Conservation (phyloP, 768 basidiomycete genomes). For the Suillus lakei region DNA sequence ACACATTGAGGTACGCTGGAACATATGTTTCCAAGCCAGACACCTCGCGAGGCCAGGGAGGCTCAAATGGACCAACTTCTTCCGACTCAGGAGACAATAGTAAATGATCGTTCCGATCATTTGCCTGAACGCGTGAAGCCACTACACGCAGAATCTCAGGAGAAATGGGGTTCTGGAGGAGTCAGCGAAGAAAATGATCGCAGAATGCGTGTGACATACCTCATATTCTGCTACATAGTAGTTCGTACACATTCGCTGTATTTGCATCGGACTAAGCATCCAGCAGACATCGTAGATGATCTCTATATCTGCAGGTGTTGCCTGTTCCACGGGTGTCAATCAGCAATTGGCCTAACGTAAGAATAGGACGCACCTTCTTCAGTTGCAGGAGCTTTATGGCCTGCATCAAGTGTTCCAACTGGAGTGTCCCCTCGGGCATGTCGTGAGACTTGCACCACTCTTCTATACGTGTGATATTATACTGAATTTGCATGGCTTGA, state of each 20-base stretch:
- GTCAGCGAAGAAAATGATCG: constrained; percentile 8
- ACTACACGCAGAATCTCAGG: constrained; percentile 97
- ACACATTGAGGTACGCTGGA: constrained; percentile 88
- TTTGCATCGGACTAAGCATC: constrained; percentile 99
- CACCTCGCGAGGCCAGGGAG: constrained; percentile 93
- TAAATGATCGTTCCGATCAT: constrained; percentile 96
- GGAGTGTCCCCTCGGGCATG: constrained; percentile 98
- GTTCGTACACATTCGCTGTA: constrained; percentile 98
- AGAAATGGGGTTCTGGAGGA: constrained; percentile 85
- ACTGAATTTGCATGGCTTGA: constrained; percentile 99
- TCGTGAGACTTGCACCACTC: constrained; percentile 99
- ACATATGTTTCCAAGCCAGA: constrained; percentile 96
- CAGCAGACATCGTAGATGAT: constrained; percentile 99
- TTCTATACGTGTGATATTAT: constrained; percentile 96
- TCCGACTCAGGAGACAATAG: constrained; percentile 96
- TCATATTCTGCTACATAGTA: constrained; percentile 99
- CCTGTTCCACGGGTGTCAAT: constrained; percentile 47
- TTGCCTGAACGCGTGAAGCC: constrained; percentile 92
- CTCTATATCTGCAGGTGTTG: constrained; percentile 93
- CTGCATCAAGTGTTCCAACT: constrained; percentile 99
- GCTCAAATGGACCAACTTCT: constrained; percentile 94
- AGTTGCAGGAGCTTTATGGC: constrained; percentile 97
- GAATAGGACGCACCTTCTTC: constrained; percentile 74
- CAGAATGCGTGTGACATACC: constrained; percentile 47
- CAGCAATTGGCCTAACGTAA: constrained; percentile 8